Evolutionary conservation across 345 rosid species (phyloP).

Genomic region (Gossypium australe): DNA sequence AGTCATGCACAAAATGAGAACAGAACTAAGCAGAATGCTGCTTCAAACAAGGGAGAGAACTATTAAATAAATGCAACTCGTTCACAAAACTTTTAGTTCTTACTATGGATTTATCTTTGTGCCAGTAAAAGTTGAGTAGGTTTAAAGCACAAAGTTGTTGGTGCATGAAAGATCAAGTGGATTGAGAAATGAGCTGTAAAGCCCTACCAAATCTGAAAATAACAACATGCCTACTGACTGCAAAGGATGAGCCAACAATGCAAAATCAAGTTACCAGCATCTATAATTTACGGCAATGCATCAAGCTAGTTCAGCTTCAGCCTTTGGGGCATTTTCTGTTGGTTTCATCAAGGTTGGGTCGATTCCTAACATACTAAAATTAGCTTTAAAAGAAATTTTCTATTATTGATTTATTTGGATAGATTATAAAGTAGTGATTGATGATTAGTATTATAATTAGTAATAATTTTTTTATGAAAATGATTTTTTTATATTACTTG

Average conservation of each 20-base stretch:
- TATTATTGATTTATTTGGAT: no score
- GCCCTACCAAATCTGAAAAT: neutral
- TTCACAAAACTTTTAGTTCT: neutral
- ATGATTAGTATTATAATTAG: no score
- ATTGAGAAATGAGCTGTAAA: neutral
- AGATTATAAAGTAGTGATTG: no score
- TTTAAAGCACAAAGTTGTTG: neutral
- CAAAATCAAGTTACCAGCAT: conserved; percentile 6
- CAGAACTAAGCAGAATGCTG: neutral
- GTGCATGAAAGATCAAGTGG: conserved; percentile 2
- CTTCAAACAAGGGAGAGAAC: neutral
- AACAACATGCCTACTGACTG: neutral
- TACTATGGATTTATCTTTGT: neutral
- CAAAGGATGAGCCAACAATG: neutral
- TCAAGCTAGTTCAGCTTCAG: conserved; percentile 56
- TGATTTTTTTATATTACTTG: no score
- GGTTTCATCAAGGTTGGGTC: conserved; percentile 21
- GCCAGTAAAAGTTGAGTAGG: neutral
- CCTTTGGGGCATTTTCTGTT: conserved; percentile 29
- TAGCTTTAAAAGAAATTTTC: no score
- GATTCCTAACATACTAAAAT: no score
- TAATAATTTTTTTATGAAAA: no score
- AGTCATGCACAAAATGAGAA: neutral
- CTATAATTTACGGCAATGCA: neutral
- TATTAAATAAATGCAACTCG: neutral